phyloP scores from a whole-genome alignment of 345 rosid species.

The Erucastrum elatum region DNA sequence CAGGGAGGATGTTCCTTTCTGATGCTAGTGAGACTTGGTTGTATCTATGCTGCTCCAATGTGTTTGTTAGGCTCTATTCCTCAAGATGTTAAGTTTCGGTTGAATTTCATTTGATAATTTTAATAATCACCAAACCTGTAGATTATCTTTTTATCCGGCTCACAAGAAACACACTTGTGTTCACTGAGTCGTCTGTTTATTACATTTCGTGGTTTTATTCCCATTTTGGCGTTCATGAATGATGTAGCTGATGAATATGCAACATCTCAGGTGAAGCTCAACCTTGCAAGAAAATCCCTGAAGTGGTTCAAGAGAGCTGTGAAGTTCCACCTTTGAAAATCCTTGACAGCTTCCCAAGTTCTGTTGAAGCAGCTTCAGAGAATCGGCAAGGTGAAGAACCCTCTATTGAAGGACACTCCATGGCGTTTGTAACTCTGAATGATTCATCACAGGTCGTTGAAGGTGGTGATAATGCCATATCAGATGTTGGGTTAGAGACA shows the following conservation, averaged over 20 bases:
- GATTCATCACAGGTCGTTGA: slow-evolving; percentile 26
- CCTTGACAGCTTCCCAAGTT: slow-evolving; percentile 25
- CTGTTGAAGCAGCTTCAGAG: neutral
- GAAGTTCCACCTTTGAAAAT: slow-evolving; percentile 27
- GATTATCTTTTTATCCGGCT: neutral
- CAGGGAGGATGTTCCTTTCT: neutral
- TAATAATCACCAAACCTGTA: neutral
- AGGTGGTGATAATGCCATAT: slow-evolving; percentile 10
- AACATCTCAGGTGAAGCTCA: slow-evolving; percentile 38
- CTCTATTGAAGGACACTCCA: slow-evolving; percentile 21
- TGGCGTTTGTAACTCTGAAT: slow-evolving; percentile 24
- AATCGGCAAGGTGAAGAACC: neutral
- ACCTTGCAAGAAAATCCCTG: slow-evolving; percentile 31
- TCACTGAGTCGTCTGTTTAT: neutral
- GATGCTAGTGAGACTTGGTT: neutral
- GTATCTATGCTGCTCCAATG: neutral
- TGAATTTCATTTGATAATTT: too few species aligned
- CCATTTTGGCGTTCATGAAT: neutral
- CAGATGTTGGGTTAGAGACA: slow-evolving; percentile 19
- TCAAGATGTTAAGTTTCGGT: too few species aligned
- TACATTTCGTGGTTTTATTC: too few species aligned
- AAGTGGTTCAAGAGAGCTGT: slow-evolving; percentile 35
- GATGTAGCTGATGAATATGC: too few species aligned
- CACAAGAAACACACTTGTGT: neutral
- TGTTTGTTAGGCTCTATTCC: neutral